Base-by-base conservation (phyloP, 2,329 filamentous ascomycete genomes). In the Paecilomyces sp. region DNA sequence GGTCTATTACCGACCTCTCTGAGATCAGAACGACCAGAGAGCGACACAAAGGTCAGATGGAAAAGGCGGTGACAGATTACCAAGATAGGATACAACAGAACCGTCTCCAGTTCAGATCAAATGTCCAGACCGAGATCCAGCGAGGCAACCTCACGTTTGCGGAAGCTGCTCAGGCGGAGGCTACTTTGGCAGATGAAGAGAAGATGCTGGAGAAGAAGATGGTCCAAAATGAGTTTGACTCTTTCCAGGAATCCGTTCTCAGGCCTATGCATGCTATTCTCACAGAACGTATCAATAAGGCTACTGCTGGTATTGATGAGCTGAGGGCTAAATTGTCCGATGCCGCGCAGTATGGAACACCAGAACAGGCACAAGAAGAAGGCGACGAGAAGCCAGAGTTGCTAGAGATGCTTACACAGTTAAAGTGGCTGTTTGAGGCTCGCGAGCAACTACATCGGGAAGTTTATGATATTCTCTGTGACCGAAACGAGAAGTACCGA, bases 381-480 rank as follows among this genome's bases (percentile, higher is more conserved):
- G 93, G 94, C 18, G 93, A 97, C 66, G 93, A 97, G 72, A 88
- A 92, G 71, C 94, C 94, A 0, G 94, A 99, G 74, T 82, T 97
- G 0, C 80, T 97, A 2, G 94, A 99, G 74, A 96, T 96, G 75
- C 82, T 99, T 12, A 97, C 93, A 0, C 84, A 97, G 55, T 82
- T 97, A 13, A 99, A 97, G 70, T 97, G 94, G 92, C 86, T 97
- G 8, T 97, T 97, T 67, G 94, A 99, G 72, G 89, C 90, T 0
- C 87, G 92, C n/a, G 94, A 99, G 75, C 83, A 85, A 54, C 81
- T 97, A 8, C 88, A 97, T 76, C 87, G 90, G 52, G 89, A 91
- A 67, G 84, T 93, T 57, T 96, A 91, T 70, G 90, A 95, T 66
- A 79, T 97, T 11, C 84, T 96, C 34, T 88, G 87, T 22, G 90